These are phyloP conservation scores for Xylaria multiplex DNA, from an alignment of 2,329 filamentous ascomycete species.

Conservation along the genomic window DNA sequence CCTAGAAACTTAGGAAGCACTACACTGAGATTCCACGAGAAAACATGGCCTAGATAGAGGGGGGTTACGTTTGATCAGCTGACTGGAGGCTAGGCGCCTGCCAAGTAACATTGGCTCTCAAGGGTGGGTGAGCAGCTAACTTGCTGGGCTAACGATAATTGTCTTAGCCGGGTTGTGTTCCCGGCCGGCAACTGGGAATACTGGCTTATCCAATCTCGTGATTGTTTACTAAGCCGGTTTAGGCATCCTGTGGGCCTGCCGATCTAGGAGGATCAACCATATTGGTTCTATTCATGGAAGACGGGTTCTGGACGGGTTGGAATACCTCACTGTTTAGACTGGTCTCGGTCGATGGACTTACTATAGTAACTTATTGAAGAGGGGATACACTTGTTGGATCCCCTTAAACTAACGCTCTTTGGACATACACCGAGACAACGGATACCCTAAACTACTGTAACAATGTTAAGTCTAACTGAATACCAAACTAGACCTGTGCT, in stretches of 20 bases:
- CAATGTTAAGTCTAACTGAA: background rate
- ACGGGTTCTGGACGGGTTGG: background rate
- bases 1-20: background rate
- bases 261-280: constrained; percentile 1
- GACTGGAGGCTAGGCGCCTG: constrained; percentile 11
- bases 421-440: background rate
- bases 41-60: background rate
- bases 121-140: constrained; percentile 13
- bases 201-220: constrained; percentile 1
- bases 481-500: background rate
- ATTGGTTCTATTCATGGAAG: constrained; percentile 23
- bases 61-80: constrained; percentile 28
- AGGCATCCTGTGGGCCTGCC: constrained; percentile 5
- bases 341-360: constrained; percentile 6
- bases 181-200: constrained; percentile 32
- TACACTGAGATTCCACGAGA: background rate
- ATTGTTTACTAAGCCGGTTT: constrained; percentile 7
- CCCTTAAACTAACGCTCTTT: background rate
- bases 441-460: background rate
- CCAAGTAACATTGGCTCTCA: constrained; percentile 4
- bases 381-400: no score
- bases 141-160: constrained; percentile 6
- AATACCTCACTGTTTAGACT: background rate
- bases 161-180: constrained; percentile 11
- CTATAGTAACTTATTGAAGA: background rate